Conservation (phyloP, 805 yeast genomes). For the Metschnikowia borealis region DNA sequence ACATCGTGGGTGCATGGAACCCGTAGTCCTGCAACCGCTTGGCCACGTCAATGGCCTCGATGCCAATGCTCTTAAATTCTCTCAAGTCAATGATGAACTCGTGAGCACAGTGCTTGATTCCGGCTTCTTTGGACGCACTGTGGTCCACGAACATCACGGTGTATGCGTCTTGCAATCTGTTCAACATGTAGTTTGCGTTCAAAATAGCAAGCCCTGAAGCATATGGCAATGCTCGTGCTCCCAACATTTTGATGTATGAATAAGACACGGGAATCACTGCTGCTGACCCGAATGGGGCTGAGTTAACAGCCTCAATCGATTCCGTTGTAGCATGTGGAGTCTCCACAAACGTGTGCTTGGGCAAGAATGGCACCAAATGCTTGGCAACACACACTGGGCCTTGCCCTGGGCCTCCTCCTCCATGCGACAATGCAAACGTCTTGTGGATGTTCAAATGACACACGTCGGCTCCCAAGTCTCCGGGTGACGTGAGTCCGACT, state of each 20-base stretch:
- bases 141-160: conserved; percentile 69
- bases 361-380: conserved; percentile 78
- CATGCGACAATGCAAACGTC: conserved; percentile 96
- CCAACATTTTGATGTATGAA: conserved; percentile 92
- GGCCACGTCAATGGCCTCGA: conserved; percentile 95
- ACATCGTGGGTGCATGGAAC: conserved; percentile 98
- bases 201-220: conserved; percentile 89
- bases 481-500: conserved; percentile 95
- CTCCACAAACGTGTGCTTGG: conserved; percentile 62
- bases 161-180: conserved; percentile 64
- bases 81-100: conserved; percentile 93
- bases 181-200: conserved; percentile 95
- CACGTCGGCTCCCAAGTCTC: conserved; percentile 96
- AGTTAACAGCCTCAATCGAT: conserved; percentile 72
- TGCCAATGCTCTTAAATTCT: conserved; percentile 70
- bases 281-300: conserved; percentile 97
- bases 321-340: conserved; percentile 46
- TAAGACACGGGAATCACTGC: conserved; percentile 89
- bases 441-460: conserved; percentile 96
- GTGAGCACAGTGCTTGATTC: conserved; percentile 83
- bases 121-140: conserved; percentile 35
- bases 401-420: conserved; percentile 99
- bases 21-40: conserved; percentile 97
- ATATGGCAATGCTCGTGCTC: conserved; percentile 75
- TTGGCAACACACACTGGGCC: conserved; percentile 93